Evolutionary conservation across 108 stramenopile species (phyloP).

Genomic region (Fragilaria radians): DNA sequence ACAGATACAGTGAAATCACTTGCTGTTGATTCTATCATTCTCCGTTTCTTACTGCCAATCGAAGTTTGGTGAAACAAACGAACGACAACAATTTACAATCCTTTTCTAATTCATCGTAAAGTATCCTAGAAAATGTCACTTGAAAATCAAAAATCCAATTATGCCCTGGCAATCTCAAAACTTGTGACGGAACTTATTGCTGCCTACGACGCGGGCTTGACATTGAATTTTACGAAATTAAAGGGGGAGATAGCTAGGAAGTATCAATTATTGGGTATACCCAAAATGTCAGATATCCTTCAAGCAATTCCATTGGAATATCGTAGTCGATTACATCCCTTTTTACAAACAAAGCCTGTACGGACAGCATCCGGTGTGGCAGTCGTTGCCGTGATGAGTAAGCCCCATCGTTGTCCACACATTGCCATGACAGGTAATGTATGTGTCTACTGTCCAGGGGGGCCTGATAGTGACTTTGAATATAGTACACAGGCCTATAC

Average conservation of each 20-base stretch:
- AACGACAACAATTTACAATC: too few relatives aligned
- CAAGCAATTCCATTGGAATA: constrained; percentile 81
- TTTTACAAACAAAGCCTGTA: constrained; percentile 86
- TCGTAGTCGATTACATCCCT: constrained; percentile 72
- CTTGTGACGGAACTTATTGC: constrained; percentile 80
- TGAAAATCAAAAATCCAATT: constrained; percentile 40
- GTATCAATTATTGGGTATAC: constrained; percentile 80
- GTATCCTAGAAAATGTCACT: too few relatives aligned
- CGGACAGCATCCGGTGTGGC: constrained; percentile 92
- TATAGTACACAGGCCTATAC: constrained; percentile 96
- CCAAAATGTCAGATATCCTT: constrained; percentile 84
- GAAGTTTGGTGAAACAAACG: too few relatives aligned
- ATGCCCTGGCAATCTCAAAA: constrained; percentile 73
- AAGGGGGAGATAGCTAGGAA: constrained; percentile 74
- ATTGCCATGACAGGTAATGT: constrained; percentile 92
- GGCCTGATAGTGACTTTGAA: constrained; percentile 94
- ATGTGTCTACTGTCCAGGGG: constrained; percentile 96
- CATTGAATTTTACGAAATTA: constrained; percentile 83
- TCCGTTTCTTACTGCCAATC: too few relatives aligned
- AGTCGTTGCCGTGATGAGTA: constrained; percentile 94
- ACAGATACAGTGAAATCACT: too few relatives aligned
- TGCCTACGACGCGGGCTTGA: constrained; percentile 70
- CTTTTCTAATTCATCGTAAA: too few relatives aligned
- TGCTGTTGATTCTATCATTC: too few relatives aligned
- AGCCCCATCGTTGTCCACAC: constrained; percentile 96